These are phyloP conservation scores for Nemania sp. DNA, from an alignment of 2,329 filamentous ascomycete genomes.

Conservation along the genomic window DNA sequence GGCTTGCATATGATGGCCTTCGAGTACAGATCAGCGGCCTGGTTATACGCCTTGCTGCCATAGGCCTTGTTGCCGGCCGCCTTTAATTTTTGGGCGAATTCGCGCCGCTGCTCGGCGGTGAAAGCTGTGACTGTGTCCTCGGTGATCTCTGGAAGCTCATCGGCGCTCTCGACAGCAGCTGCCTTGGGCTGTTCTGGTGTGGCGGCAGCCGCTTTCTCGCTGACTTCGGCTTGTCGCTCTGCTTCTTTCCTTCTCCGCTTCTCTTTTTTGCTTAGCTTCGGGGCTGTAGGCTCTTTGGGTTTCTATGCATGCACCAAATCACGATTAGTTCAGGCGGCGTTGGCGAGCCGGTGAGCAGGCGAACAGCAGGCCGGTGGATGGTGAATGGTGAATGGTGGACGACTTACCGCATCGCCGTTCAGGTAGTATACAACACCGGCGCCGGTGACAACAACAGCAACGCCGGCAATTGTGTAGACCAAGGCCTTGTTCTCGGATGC, in stretches of 20 bases:
- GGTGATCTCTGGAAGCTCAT: slow-evolving; percentile 71
- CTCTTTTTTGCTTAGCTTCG: slow-evolving; percentile 88
- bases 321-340: slow-evolving; percentile 13
- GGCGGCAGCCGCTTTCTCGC: slow-evolving; percentile 43
- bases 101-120: slow-evolving; percentile 71
- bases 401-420: slow-evolving; percentile 59
- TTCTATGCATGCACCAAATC: slow-evolving; percentile 41
- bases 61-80: slow-evolving; percentile 96
- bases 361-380: not conserved
- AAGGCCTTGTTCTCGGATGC: slow-evolving; percentile 93
- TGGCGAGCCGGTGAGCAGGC: not conserved
- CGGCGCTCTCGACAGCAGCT: slow-evolving; percentile 59
- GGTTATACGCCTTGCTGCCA: slow-evolving; percentile 88
- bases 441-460: slow-evolving; percentile 87
- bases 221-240: slow-evolving; percentile 58
- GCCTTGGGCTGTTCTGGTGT: slow-evolving; percentile 50
- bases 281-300: slow-evolving; percentile 51
- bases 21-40: slow-evolving; percentile 91
- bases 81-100: slow-evolving; percentile 90
- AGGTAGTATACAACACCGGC: slow-evolving; percentile 94
- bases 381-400: too few species aligned
- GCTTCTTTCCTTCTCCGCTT: slow-evolving; percentile 84
- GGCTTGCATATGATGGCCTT: slow-evolving; percentile 96
- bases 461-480: slow-evolving; percentile 94
- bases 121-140: slow-evolving; percentile 58